A percentile compares a stretch with the other conserved stretches of the same genome.
These are phyloP conservation scores for Platismatia glauca DNA, from an alignment of 495 filamentous ascomycete genomes.

Conservation along the genomic window DNA sequence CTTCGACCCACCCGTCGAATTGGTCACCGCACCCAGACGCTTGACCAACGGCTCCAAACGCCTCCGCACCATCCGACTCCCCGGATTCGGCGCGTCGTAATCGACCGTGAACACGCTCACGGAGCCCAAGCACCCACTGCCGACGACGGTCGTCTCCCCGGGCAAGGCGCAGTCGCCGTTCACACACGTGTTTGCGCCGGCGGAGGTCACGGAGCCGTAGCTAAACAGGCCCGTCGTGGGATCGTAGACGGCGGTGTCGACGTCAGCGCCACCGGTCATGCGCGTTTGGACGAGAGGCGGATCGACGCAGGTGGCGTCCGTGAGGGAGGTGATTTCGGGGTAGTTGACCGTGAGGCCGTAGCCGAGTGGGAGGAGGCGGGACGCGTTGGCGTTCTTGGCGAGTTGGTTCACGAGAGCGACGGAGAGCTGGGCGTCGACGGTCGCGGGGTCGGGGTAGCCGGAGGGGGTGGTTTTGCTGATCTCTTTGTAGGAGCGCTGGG, in stretches of 20 bases:
- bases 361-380: constrained; percentile 30
- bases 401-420: constrained; percentile 29
- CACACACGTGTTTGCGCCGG: constrained; percentile 25
- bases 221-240: constrained; percentile 29
- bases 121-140: constrained; percentile 19
- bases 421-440: constrained; percentile 30
- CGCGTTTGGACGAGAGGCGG: constrained; percentile 32
- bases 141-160: constrained; percentile 28
- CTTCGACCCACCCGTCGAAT: neutral
- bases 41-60: constrained; percentile 3
- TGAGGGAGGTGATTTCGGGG: constrained; percentile 25
- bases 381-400: constrained; percentile 25
- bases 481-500: constrained; percentile 12
- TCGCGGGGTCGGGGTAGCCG: constrained; percentile 28
- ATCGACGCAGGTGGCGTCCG: constrained; percentile 26
- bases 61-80: neutral
- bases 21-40: constrained; percentile 5
- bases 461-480: constrained; percentile 19
- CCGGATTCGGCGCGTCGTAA: constrained; percentile 26
- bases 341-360: constrained; percentile 35
- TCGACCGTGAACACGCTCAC: constrained; percentile 35
- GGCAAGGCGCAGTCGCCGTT: constrained; percentile 32
- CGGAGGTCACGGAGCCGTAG: constrained; percentile 11
- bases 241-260: constrained; percentile 27
- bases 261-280: constrained; percentile 23